Evolutionary conservation across 805 yeast genomes (phyloP).

Genomic region (Metschnikowia lachancei): DNA sequence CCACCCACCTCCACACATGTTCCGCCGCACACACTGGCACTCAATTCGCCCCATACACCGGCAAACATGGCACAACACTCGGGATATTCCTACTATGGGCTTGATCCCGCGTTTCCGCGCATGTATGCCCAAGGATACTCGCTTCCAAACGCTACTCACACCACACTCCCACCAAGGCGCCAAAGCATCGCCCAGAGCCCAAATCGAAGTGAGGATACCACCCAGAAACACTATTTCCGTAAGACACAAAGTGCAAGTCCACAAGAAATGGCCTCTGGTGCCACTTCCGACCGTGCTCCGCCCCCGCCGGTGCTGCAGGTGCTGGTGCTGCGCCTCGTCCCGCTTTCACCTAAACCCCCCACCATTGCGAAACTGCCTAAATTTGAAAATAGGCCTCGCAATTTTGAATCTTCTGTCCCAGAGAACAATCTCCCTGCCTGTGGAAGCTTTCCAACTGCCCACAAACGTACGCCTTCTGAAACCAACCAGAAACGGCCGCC

Average conservation of each 20-base stretch:
- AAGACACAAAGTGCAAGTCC: slow-evolving; percentile 10
- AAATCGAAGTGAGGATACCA: not conserved
- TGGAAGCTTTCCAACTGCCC: slow-evolving; percentile 22
- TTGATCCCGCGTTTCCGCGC: slow-evolving; percentile 1
- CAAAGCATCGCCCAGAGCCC: slow-evolving; percentile 8
- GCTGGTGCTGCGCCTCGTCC: slow-evolving; percentile 4
- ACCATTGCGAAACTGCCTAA: slow-evolving; percentile 1
- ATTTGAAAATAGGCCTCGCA: not conserved
- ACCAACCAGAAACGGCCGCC: slow-evolving; percentile 2
- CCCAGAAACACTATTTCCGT: not conserved
- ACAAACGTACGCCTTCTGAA: slow-evolving; percentile 28
- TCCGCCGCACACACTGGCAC: not conserved
- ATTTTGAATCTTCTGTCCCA: not conserved
- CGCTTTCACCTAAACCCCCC: slow-evolving; percentile 11
- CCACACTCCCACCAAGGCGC: slow-evolving; percentile 1
- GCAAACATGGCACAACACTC: not conserved
- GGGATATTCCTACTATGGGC: not conserved
- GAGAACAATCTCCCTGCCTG: slow-evolving; percentile 15
- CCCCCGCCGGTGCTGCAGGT: too few species aligned
- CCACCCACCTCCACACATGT: slow-evolving; percentile 1
- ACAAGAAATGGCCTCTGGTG: not conserved
- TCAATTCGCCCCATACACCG: not conserved
- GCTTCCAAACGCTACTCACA: not conserved
- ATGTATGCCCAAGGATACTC: slow-evolving; percentile 1
- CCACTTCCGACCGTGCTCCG: not conserved